These are phyloP conservation scores for Vaccinium vitisidaea DNA, from an alignment of 148 eudicot genomes.

Conservation along the genomic window DNA sequence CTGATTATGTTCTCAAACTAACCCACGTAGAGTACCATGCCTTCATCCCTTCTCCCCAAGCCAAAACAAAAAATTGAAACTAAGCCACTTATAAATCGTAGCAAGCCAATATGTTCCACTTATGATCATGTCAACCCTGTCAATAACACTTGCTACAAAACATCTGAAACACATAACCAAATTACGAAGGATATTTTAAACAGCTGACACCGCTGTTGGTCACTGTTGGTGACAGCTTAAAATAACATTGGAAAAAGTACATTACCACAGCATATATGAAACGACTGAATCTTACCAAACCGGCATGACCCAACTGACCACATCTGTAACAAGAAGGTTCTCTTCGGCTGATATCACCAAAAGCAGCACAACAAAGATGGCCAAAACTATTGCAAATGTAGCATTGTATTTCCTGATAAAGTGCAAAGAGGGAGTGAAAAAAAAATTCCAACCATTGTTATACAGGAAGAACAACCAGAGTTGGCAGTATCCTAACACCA, in stretches of 20 bases:
- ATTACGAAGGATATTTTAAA: not conserved
- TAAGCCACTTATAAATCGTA: not conserved
- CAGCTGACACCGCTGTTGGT: not conserved
- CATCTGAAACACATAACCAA: not conserved
- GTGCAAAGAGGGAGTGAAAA: constrained; percentile 3
- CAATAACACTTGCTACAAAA: not conserved
- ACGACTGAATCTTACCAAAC: constrained; percentile 53
- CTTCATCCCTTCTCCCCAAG: not conserved
- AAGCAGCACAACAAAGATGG: constrained; percentile 84
- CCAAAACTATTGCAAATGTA: constrained; percentile 82
- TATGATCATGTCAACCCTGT: not conserved
- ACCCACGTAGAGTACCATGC: not conserved
- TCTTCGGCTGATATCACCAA: constrained; percentile 39
- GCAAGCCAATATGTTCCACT: not conserved
- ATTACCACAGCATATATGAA: not conserved
- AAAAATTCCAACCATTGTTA: not conserved
- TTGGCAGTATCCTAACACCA: not conserved
- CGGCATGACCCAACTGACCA: constrained; percentile 86
- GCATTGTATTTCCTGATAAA: constrained; percentile 74
- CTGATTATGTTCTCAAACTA: constrained; percentile 1
- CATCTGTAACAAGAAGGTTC: constrained; percentile 86
- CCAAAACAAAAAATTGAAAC: not conserved
- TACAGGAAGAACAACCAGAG: not conserved
- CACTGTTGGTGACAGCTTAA: not conserved
- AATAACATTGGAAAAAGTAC: not conserved